These are phyloP conservation scores for Xylariaceae sp. DNA, from an alignment of 2,329 filamentous ascomycete genomes.

Conservation along the genomic window DNA sequence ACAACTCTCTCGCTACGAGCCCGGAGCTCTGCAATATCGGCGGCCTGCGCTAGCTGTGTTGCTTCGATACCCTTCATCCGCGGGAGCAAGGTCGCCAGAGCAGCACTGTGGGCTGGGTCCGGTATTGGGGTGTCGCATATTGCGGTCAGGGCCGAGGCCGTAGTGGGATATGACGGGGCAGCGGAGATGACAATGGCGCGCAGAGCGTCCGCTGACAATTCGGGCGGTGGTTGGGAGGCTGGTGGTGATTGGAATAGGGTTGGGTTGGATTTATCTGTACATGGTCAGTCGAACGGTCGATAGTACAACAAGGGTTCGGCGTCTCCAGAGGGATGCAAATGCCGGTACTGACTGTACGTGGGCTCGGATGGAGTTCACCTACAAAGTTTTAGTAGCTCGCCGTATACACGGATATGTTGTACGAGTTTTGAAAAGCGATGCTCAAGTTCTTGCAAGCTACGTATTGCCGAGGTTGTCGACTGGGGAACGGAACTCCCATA, in stretches of 20 bases:
- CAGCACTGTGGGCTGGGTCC: conserved; percentile 50
- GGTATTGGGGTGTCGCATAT: conserved; percentile 54
- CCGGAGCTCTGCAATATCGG: conserved; percentile 60
- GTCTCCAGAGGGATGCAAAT: neutral
- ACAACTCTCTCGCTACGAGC: conserved; percentile 59
- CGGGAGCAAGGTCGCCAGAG: conserved; percentile 54
- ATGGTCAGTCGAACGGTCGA: conserved; percentile 5
- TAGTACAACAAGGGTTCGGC: neutral
- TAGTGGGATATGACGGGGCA: conserved; percentile 52
- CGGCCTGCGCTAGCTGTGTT: conserved; percentile 57
- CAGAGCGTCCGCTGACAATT: conserved; percentile 49
- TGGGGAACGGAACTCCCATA: conserved; percentile 44
- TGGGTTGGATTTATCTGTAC: conserved; percentile 49
- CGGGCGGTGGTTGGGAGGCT: conserved; percentile 46
- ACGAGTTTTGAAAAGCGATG: conserved; percentile 49
- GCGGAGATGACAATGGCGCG: conserved; percentile 54
- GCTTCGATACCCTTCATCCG: conserved; percentile 59
- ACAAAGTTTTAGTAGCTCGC: conserved; percentile 59
- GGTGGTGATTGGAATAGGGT: conserved; percentile 50
- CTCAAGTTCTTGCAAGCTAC: conserved; percentile 49
- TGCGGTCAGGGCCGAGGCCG: conserved; percentile 55
- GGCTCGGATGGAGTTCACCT: conserved; percentile 29
- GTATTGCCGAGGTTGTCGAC: conserved; percentile 39
- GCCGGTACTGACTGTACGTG: neutral
- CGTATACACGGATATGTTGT: conserved; percentile 52